Conservation (phyloP, 805 yeast species). For the Dipodascus albidus region DNA sequence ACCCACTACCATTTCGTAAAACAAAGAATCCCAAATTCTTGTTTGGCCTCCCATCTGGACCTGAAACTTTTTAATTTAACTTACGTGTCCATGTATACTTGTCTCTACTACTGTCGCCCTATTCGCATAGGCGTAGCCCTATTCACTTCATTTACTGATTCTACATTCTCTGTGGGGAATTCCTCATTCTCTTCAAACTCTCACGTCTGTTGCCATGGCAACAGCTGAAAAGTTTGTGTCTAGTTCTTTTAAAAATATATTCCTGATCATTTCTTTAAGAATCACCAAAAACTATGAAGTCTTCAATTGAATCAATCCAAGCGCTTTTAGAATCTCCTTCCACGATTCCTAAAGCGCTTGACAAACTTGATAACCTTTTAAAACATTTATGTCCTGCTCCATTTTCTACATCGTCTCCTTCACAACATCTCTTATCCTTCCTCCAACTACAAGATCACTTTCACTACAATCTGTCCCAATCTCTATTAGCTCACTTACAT, state of each 20-base stretch:
- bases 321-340: neutral
- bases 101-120: too few species aligned
- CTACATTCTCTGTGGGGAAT: too few species aligned
- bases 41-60: too few species aligned
- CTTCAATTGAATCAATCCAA: neutral
- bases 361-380: neutral
- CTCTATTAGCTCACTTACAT: neutral
- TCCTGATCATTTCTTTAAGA: neutral
- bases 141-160: too few species aligned
- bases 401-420: neutral
- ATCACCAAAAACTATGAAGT: neutral
- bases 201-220: too few species aligned
- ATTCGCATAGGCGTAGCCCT: too few species aligned
- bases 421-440: neutral
- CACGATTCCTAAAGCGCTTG: neutral
- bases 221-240: too few species aligned
- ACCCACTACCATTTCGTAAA: too few species aligned
- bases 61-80: too few species aligned
- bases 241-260: neutral
- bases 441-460: conserved; percentile 3
- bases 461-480: conserved; percentile 2
- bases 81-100: too few species aligned
- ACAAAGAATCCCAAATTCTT: too few species aligned
- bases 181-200: too few species aligned
- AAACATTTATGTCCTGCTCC: neutral